These are phyloP conservation scores for Oryza rufipogon DNA, from an alignment of 176 grass and related monocot genomes.

Conservation along the genomic window DNA sequence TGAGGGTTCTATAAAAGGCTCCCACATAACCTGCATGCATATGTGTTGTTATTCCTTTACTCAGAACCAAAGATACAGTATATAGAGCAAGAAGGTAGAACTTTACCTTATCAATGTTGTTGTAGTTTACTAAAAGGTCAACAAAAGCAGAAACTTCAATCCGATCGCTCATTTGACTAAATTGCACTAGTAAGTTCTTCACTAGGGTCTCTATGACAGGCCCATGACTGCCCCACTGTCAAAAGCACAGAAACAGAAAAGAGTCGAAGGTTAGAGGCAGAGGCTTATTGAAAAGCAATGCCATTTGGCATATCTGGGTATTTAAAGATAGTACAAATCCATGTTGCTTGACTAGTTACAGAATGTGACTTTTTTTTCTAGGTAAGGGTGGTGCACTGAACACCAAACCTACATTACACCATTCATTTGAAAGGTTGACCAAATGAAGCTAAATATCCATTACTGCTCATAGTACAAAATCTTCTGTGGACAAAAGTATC, in stretches of 20 bases:
- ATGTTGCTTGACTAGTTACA: constrained; percentile 24
- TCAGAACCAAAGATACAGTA: constrained; percentile 31
- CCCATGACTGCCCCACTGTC: constrained; percentile 88
- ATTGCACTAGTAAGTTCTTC: constrained; percentile 71
- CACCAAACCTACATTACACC: constrained; percentile 4
- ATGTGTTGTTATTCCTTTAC: constrained; percentile 40
- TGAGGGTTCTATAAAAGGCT: constrained; percentile 96
- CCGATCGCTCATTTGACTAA: constrained; percentile 54
- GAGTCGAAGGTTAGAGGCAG: constrained; percentile 32
- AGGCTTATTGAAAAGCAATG: constrained; percentile 34
- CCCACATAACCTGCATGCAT: constrained; percentile 90
- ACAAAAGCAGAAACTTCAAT: constrained; percentile 68
- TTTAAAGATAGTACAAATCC: constrained; percentile 7
- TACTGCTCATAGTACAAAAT: constrained; percentile 6
- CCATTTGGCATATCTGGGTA: constrained; percentile 6
- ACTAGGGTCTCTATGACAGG: constrained; percentile 88
- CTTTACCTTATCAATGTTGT: constrained; percentile 97
- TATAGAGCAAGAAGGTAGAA: constrained; percentile 28
- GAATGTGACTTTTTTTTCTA: not conserved
- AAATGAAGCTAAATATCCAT: constrained; percentile 39
- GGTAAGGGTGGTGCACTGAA: not conserved
- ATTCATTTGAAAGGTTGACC: constrained; percentile 28
- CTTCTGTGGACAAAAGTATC: constrained; percentile 18
- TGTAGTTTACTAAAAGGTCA: constrained; percentile 96
- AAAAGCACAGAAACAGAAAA: constrained; percentile 42